Conservation (phyloP, 805 yeast genomes). For the Saturnispora bothae region DNA sequence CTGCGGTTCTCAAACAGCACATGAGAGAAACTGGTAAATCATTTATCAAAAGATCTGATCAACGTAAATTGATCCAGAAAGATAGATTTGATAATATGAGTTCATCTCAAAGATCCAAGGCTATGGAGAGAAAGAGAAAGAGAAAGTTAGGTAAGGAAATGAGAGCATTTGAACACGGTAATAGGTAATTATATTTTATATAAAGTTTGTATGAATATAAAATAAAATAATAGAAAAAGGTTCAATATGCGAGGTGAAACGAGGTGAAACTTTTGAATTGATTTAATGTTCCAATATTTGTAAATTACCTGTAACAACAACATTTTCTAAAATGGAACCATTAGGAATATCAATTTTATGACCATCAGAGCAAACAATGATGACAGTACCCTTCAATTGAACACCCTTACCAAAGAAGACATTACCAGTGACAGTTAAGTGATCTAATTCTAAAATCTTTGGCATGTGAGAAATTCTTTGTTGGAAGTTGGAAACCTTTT, state of each 20-base stretch:
- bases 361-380: slow-evolving; percentile 94
- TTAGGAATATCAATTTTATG: slow-evolving; percentile 96
- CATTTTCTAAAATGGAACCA: slow-evolving; percentile 90
- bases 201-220: too few relatives aligned
- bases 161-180: slow-evolving; percentile 29
- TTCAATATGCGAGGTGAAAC: not conserved
- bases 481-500: slow-evolving; percentile 88
- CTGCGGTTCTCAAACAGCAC: slow-evolving; percentile 50
- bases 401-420: slow-evolving; percentile 85
- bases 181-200: slow-evolving; percentile 5
- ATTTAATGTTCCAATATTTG: slow-evolving; percentile 79
- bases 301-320: slow-evolving; percentile 92
- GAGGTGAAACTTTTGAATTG: not conserved
- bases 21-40: slow-evolving; percentile 35
- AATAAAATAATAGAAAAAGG: too few relatives aligned
- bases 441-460: slow-evolving; percentile 90
- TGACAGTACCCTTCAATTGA: slow-evolving; percentile 91
- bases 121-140: slow-evolving; percentile 80
- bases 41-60: slow-evolving; percentile 59
- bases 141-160: slow-evolving; percentile 76
- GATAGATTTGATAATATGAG: slow-evolving; percentile 71
- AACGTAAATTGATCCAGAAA: slow-evolving; percentile 63
- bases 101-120: slow-evolving; percentile 63
- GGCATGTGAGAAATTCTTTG: slow-evolving; percentile 91
- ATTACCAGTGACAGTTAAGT: slow-evolving; percentile 94